Base-by-base conservation (phyloP, 164 flowering plant species). In the Magnolia sinica region DNA sequence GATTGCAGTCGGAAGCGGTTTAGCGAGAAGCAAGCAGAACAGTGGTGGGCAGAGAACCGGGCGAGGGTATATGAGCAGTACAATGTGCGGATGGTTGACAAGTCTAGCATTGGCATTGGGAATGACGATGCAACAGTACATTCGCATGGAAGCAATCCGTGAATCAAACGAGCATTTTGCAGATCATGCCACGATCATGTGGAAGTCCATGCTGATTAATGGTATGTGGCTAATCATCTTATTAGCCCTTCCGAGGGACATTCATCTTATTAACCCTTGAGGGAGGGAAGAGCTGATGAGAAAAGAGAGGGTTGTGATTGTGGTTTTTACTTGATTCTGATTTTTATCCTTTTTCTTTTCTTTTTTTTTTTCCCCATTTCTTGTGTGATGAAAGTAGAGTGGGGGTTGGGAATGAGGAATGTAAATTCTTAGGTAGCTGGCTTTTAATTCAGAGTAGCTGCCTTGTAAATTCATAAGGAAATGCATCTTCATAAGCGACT, bases 1-100 rank as follows among this genome's bases (percentile, higher is more conserved):
- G 71, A 31, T 68, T 88, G 90, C 94, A 96, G 99, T 69, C 99
- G 97, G 70, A 91, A 91, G 85, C 87, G 97, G 50, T 96, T 96
- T 76, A 94, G 91, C 74, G 98, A 94, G 86, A 94, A 92, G 74
- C 95, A 96, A 85, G 99, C 99, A 79, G 98, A 91, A 81, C 91
- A 86, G 49, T 96, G 98, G 98, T 96, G 99, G 99, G 91, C 94
- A 31, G 99, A 91, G 83, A 96, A 96, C 79, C 83, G 95, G 27
- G 90, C 87, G 69, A 88, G 98, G 83, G 95, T 96, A 29, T 89
- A 94, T 64, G 91, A 94, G 78, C 90, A 85, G 74, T 92, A 96
- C 87, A 90, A 92, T 70, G 96, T 95, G 51, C 94, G 92, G 14
- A 85, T 85, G 87, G 83, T 86, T 51, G 98, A 95, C 83, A 95